Evolutionary conservation across 1,284 basidiomycete species (phyloP).

Genomic region (Tremellales sp.): DNA sequence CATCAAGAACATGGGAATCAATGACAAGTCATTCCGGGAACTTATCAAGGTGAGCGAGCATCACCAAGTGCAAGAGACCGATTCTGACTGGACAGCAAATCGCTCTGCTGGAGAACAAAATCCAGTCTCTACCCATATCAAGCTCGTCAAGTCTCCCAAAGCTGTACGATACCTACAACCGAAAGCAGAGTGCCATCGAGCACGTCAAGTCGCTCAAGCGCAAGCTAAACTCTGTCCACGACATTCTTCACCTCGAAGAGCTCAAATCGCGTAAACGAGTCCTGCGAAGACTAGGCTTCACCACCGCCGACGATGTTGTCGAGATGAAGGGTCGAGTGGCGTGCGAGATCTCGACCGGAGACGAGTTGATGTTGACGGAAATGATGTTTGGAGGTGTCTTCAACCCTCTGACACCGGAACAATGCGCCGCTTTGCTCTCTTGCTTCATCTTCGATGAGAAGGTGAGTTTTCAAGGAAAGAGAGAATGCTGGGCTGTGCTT

Average conservation of each 20-base stretch:
- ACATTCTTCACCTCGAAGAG: conserved; percentile 93
- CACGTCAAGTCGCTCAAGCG: conserved; percentile 73
- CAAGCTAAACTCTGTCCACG: conserved; percentile 82
- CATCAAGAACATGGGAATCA: conserved; percentile 92
- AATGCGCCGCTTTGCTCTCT: conserved; percentile 85
- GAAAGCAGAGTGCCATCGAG: conserved; percentile 69
- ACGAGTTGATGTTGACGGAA: conserved; percentile 93
- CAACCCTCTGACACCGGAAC: conserved; percentile 82
- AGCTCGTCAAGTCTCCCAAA: conserved; percentile 68
- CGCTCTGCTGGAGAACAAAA: conserved; percentile 73
- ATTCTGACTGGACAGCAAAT: conserved; percentile 88
- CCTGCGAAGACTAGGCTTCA: conserved; percentile 86
- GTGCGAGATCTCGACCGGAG: conserved; percentile 96
- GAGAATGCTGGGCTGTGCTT: neutral
- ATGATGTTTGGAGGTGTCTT: conserved; percentile 97
- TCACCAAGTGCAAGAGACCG: neutral
- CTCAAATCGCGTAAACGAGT: conserved; percentile 94
- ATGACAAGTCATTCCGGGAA: conserved; percentile 85
- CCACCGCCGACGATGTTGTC: conserved; percentile 82
- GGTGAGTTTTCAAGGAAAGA: conserved; percentile 51
- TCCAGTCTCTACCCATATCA: conserved; percentile 70
- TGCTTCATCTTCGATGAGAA: conserved; percentile 99
- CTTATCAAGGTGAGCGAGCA: conserved; percentile 64
- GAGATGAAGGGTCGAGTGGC: conserved; percentile 98
- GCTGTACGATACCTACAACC: conserved; percentile 72